Evolutionary conservation across 2,329 filamentous ascomycete genomes (phyloP), one percentile per base, ranked within the genome.

Genomic region (Epichloe gansuensis): DNA sequence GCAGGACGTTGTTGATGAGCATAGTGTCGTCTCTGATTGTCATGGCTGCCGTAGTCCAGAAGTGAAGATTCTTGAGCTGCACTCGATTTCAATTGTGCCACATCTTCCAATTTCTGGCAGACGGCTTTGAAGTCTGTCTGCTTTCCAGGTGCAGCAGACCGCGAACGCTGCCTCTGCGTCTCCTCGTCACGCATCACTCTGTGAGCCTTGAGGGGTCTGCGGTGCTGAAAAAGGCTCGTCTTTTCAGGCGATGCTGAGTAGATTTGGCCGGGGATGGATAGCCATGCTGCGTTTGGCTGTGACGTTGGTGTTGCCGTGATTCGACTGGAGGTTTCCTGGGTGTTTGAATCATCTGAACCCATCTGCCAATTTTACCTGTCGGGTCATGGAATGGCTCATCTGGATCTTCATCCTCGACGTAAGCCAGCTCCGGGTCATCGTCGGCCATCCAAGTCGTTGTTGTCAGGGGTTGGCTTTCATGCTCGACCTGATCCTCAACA

Each of bases 331-430:
- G 28, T 21, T 44, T 44, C 21, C 39, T n/a, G 11, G 48, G 48
- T 41, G 48, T 43, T 37, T 50, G 48, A 8, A 44, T 50, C 39
- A 44, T 50, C 31, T 50, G 48, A 11, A 50, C 28, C 48, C 48
- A 50, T 50, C 25, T 43, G 8, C 48, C 48, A 23, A 50, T 50
- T 6, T 21, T 43, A 4, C 48, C 48, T 4, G 48, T 44, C 4
- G 48, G 39, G 15, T 50, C 41, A 44, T 50, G 28, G 13, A 50
- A 50, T 3, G 28, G 48, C 28, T 37, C 25, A 28, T 25, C 28
- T 11, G 39, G 15, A 23, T 44, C 48, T 5, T 50, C 48, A 35
- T 23, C 28, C 15, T 50, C 48, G 11, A 44, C 8, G 25, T n/a
- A 44, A 5, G 28, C 31, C n/a, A 44, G 41, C 11, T 44, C 39